Base-by-base conservation (phyloP, 2,329 filamentous ascomycete genomes). In the Fusarium subtropicale region DNA sequence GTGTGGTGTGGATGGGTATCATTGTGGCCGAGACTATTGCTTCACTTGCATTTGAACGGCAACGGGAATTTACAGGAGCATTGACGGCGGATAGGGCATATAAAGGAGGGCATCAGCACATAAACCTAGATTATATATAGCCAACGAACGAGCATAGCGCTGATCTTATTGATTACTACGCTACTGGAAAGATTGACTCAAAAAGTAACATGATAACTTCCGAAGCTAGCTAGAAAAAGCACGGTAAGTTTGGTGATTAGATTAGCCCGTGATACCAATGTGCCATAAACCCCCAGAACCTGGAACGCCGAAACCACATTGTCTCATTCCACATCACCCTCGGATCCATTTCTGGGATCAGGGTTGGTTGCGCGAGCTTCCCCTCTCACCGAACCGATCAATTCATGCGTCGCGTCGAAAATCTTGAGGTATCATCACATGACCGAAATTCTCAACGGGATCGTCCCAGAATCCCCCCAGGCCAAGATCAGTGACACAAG, bases 21-120 rank as follows among this genome's bases (percentile, higher is more conserved):
- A 77, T 18, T 90, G 88, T 64, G 83, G 83, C 5, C 80, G 85
- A 56, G 83, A 87, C 64, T 90, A 89, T 77, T 90, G 88, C 76
- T 88, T 90, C 69, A 81, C 80, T 12, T 90, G 88, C 71, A 78
- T 87, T 60, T 80, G 60, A 60, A 52, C 12, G 5, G 24, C 16
- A 24, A 28, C 18, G 6, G 13, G 4, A 18, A 22, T 46, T 15
- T 31, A 47, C n/a, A 34, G 36, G 39, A 28, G 10, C 13, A 26
- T 12, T 26, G 13, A 30, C 11, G n/a, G 26, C 24, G 34, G 13
- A 34, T 20, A 12, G 18, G 18, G 18, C 5, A 15, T 50, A 3
- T 20, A n/a, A 36, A 18, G 22, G 42, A 18, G 22, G 9, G 39
- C n/a, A 44, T 31, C n/a, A 20, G 24, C 12, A 9, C 41, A 47